Percentiles rank a stretch among this genome's conserved stretches.
Evolutionary conservation across 2,329 filamentous ascomycete species (phyloP).

Genomic region (Tympanopsis confertula): DNA sequence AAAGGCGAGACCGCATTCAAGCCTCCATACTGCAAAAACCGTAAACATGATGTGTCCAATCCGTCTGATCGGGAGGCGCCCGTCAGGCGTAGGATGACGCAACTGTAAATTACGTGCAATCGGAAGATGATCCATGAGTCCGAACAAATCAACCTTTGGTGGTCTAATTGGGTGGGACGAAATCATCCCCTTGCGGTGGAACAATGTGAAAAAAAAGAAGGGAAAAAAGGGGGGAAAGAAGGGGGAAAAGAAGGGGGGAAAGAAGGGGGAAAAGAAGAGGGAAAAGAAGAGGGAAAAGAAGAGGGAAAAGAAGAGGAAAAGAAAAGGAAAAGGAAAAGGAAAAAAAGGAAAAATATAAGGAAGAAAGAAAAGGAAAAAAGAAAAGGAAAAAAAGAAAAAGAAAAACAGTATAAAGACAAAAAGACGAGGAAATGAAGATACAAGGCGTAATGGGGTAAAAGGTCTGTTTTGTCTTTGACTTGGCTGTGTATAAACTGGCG

Average conservation of each 20-base stretch:
- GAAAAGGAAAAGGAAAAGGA: constrained; percentile 5
- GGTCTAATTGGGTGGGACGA: constrained; percentile 20
- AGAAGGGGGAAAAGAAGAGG: constrained; percentile 9
- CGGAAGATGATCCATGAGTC: constrained; percentile 33
- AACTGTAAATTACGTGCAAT: constrained; percentile 38
- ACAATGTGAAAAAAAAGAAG: constrained; percentile 2
- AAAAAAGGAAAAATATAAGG: neutral
- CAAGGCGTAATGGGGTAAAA: too few relatives aligned
- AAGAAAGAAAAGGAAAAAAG: too few relatives aligned
- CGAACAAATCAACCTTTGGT: constrained; percentile 31
- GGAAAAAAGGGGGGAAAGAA: constrained; percentile 4
- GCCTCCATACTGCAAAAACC: constrained; percentile 39
- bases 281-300: constrained; percentile 10
- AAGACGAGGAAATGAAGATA: too few relatives aligned
- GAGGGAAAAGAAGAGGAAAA: constrained; percentile 11
- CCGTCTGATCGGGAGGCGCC: constrained; percentile 35
- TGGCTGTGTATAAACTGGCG: too few relatives aligned
- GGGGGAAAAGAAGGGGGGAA: constrained; percentile 15
- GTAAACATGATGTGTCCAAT: constrained; percentile 53
- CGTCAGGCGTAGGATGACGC: constrained; percentile 42
- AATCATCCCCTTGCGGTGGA: constrained; percentile 9
- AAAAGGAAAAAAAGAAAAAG: too few relatives aligned
- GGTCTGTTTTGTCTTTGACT: too few relatives aligned
- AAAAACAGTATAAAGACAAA: too few relatives aligned
- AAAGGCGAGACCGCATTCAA: neutral